Percentiles rank a stretch among this genome's conserved stretches.
Conservation (phyloP, 257 asterid genomes). For the Agastache rugosa region DNA sequence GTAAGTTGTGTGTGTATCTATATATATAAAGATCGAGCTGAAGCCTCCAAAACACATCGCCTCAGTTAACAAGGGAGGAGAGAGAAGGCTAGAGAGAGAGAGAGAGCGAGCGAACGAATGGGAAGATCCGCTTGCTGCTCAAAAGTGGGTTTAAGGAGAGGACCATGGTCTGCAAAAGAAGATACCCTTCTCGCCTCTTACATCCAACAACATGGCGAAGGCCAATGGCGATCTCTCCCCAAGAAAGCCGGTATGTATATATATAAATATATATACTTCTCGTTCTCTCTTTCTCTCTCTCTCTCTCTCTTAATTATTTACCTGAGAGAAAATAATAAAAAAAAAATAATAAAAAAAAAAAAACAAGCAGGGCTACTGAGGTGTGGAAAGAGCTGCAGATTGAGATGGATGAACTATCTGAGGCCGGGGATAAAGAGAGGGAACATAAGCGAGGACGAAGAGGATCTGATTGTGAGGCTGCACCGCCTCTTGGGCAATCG, state of each 20-base stretch:
- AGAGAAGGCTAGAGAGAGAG: background rate
- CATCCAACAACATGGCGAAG: slow-evolving; percentile 47
- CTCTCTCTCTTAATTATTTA: no score
- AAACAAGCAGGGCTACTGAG: background rate
- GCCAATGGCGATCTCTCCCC: slow-evolving; percentile 54
- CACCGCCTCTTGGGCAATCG: slow-evolving; percentile 72
- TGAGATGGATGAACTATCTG: slow-evolving; percentile 81
- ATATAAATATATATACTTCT: no score
- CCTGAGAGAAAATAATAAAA: no score
- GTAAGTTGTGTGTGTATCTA: background rate
- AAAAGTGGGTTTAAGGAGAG: slow-evolving; percentile 45
- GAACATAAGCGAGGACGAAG: slow-evolving; percentile 61
- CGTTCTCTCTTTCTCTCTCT: no score
- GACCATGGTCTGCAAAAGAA: slow-evolving; percentile 53
- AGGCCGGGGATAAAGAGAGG: slow-evolving; percentile 82
- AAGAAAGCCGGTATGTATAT: slow-evolving; percentile 43
- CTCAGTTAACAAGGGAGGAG: no score
- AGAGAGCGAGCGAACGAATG: slow-evolving; percentile 28
- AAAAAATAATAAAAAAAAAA: no score
- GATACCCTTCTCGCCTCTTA: slow-evolving; percentile 40
- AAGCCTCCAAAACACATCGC: background rate
- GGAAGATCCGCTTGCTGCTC: slow-evolving; percentile 54
- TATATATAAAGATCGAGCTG: background rate
- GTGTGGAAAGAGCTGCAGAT: slow-evolving; percentile 39
- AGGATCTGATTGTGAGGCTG: slow-evolving; percentile 66